phyloP scores from a whole-genome alignment of 164 flowering plant genomes.

The Magnolia officinalis region DNA sequence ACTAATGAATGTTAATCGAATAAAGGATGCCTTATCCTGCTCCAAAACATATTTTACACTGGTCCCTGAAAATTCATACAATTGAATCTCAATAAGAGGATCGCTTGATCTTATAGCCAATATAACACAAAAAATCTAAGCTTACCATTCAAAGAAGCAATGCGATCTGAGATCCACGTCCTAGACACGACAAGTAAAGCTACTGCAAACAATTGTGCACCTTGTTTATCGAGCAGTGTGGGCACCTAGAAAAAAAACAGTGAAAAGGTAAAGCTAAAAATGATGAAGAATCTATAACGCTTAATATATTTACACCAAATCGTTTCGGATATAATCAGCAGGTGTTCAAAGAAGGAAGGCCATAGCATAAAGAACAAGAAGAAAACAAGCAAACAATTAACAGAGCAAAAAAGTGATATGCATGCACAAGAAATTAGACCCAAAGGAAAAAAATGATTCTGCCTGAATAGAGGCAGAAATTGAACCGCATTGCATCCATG shows the following conservation, averaged over 20 bases:
- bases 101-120: background rate
- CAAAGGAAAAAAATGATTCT: too few relatives aligned
- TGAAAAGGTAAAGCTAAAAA: constrained; percentile 11
- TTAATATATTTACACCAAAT: background rate
- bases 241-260: constrained; percentile 61
- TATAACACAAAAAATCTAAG: background rate
- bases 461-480: too few relatives aligned
- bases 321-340: background rate
- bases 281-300: background rate
- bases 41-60: constrained; percentile 93
- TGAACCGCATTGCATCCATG: too few relatives aligned
- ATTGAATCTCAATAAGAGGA: background rate
- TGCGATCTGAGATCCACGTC: constrained; percentile 98
- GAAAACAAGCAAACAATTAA: background rate
- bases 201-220: constrained; percentile 84
- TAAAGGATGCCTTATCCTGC: constrained; percentile 89
- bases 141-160: constrained; percentile 95
- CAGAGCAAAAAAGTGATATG: background rate
- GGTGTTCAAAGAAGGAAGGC: background rate
- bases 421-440: background rate
- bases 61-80: constrained; percentile 55
- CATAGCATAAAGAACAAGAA: background rate
- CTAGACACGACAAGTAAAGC: constrained; percentile 87
- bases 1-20: constrained; percentile 78
- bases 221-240: constrained; percentile 87